Base-by-base conservation (phyloP, 441 rosid genomes). In the Gossypium schwendimanii region DNA sequence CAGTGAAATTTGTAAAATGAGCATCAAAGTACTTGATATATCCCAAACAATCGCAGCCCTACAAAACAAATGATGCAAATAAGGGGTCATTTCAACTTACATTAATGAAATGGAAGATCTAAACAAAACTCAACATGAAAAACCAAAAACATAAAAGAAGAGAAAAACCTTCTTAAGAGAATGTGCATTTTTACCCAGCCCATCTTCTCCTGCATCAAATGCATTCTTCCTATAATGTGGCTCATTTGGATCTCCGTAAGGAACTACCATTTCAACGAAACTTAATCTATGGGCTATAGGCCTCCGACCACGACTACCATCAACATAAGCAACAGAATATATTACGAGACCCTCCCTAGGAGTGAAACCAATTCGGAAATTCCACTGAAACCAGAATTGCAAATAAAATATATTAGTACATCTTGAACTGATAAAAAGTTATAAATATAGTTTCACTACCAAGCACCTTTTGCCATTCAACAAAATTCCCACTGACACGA, bases 11-110 rank as follows among this genome's bases (percentile, higher is more conserved):
- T 11, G 78, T 80, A 71, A 84, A 84, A 65, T 84, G 87, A 20
- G 85, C 85, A 60, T 84, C 83, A 58, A 84, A 84, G 78, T 84
- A 84, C 75, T 82, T 84, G 70, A 84, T 80, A 73, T 69, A 80
- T 70, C 87, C 87, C 78, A 84, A 67, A 71, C 85, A 84, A 75
- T 84, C 87, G 10, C 87, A 84, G 9, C 87, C 84, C 84, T 84
- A 76, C 73, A 70, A 76, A 58, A 76, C 6, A 63, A 14, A 39
- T 47, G 2, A 60, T 14, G 53, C 44, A 62, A 41, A 52, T 57
- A 17, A 52, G 18, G 44, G 53, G 26, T 4, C 24, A 2, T 36
- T 36, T 18, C 39, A 18, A 41, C 66, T 53, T 2, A 44, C 17
- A 45, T 14, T 6, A 71, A 45, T 6, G 44, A 63, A 59, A 17